Evolutionary conservation across 495 filamentous ascomycete species (phyloP), one percentile per base, ranked within the genome.

Genomic region (Xylaria nigripes): DNA sequence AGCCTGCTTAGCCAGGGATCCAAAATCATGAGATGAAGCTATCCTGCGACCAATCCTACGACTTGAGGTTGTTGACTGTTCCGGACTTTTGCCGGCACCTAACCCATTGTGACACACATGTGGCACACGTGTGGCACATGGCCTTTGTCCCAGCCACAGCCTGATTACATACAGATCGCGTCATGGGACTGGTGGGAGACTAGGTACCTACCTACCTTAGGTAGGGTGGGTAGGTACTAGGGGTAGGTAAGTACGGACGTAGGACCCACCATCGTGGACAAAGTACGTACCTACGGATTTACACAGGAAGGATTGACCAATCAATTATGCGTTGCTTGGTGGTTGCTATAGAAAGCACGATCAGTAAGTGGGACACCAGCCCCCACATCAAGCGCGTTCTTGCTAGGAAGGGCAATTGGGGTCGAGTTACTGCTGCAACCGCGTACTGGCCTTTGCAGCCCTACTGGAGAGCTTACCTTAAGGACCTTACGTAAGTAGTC

Each of bases 241-340:
- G n/a, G n/a, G n/a, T n/a, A n/a, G n/a, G n/a, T n/a, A n/a, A n/a
- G n/a, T n/a, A n/a, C 44, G 24, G 23, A 50, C 23, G 41, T 36
- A 21, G 10, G n/a, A 40, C 54, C 54, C 54, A 50, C 57, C 42
- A 16, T n/a, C n/a, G n/a, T n/a, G n/a, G n/a, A n/a, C n/a, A n/a
- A n/a, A n/a, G n/a, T n/a, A n/a, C n/a, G n/a, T n/a, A n/a, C n/a
- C n/a, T n/a, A n/a, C n/a, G n/a, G n/a, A n/a, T n/a, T 27, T 42
- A 18, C 30, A 54, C 30, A 36, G 32, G 24, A 49, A 29, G 12
- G n/a, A 16, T 41, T 10, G 34, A 36, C 74, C 75, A 77, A 77
- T 76, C 51, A 65, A 54, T 51, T 18, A 0, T 9, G 48, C 63
- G 73, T 77, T 77, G 74, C 74, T 61, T 65, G 59, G 70, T 64